These are phyloP conservation scores for Aureobasidium sp. DNA, from an alignment of 2,329 filamentous ascomycete species.

Conservation along the genomic window DNA sequence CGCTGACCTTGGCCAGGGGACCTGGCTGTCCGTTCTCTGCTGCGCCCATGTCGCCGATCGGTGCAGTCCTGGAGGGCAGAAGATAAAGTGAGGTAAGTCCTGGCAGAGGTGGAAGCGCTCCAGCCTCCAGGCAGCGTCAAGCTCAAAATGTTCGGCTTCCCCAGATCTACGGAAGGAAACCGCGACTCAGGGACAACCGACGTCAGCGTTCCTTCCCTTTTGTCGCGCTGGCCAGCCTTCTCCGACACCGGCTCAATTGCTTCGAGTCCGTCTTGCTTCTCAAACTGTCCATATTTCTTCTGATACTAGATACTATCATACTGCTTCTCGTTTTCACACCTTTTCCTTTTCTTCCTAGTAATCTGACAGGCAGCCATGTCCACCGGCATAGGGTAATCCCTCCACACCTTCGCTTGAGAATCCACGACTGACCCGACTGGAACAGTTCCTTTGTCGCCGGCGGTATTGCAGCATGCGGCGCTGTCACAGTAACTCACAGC, in stretches of 20 bases:
- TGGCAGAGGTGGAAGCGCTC: neutral
- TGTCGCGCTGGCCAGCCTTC: neutral
- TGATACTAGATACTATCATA: neutral
- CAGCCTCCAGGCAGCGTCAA: neutral
- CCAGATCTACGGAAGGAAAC: neutral
- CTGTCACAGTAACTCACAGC: slow-evolving; percentile 93
- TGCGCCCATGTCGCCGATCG: neutral
- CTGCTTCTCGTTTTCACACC: neutral
- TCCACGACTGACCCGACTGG: slow-evolving; percentile 4
- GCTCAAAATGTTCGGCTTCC: slow-evolving; percentile 7
- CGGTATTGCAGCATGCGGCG: slow-evolving; percentile 92
- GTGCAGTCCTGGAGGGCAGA: neutral
- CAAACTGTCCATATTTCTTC: neutral
- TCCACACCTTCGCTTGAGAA: neutral
- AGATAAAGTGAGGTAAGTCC: neutral
- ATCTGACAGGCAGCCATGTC: slow-evolving; percentile 29
- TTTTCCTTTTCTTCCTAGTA: neutral
- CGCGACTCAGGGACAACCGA: neutral
- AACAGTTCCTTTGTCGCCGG: slow-evolving; percentile 82
- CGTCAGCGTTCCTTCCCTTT: neutral
- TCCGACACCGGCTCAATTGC: neutral
- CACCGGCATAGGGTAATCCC: slow-evolving; percentile 38
- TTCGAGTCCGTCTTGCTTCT: neutral
- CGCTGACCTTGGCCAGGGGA: slow-evolving; percentile 54
- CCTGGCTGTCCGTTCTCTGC: slow-evolving; percentile 19